Evolutionary conservation across 1,284 basidiomycete genomes (phyloP), one percentile per base, ranked within the genome.

Genomic region (Ceraceosorus guamensis): DNA sequence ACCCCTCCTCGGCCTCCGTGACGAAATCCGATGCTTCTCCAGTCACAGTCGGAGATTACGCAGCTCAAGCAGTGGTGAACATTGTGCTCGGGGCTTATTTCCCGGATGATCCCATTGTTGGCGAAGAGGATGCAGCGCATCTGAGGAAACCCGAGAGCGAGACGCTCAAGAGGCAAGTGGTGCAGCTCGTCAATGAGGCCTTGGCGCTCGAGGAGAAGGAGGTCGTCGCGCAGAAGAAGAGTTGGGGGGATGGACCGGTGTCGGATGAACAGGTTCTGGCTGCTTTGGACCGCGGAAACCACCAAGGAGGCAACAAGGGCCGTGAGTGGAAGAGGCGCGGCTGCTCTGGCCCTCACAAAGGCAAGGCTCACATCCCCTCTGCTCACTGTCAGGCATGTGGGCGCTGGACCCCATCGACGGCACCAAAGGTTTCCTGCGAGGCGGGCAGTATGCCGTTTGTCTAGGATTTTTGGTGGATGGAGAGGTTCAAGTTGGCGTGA

Each of bases 381-480:
- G 18, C 31, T 35, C 3, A 16, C 31, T 44, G 13, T n/a, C 50
- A 52, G 85, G 88, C 13, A 86, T 88, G 81, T 79, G 90, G 90
- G 88, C 88, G 0, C 84, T 92, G 48, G 90, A 93, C 76, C 89
- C 89, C 31, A 91, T 92, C 65, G 89, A 92, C 71, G 89, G 90
- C 7, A 91, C 89, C 18, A 92, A 92, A 76, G 91, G 93, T 2
- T 99, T 98, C 81, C 82, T 98, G 46, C 85, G 93, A 24, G 91
- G 91, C 10, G 92, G 89, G 55, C 95, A 99, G 77, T 99, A 93
- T 73, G 93, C 93, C 5, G 90, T 98, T 32, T 98, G 93, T 78
- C 81, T 99, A 33, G 88, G 91, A 0, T 82, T 98, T 59, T 84
- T 98, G 68, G 82, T 91, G 55, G 85, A 97, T 67, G 84, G 88